These are phyloP conservation scores for Schwanniomyces sp. DNA, from an alignment of 805 yeast genomes.

Conservation along the genomic window DNA sequence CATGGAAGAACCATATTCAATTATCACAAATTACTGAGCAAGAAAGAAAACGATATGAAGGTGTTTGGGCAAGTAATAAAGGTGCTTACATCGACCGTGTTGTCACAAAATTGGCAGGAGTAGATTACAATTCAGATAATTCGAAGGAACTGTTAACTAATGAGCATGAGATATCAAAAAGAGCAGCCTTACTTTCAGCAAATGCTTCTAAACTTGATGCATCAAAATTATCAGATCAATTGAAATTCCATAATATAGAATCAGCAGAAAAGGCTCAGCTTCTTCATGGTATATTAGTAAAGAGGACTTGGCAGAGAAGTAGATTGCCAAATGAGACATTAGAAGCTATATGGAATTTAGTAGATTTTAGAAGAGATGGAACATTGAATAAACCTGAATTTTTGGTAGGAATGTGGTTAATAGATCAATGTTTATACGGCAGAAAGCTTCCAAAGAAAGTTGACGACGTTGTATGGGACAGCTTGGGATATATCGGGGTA, in stretches of 20 bases:
- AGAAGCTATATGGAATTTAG: constrained; percentile 67
- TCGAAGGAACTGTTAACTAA: constrained; percentile 9
- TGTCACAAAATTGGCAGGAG: constrained; percentile 28
- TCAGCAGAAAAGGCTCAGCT: constrained; percentile 27
- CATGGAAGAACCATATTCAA: constrained; percentile 86
- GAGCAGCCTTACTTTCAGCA: constrained; percentile 38
- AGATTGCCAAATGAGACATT: constrained; percentile 60
- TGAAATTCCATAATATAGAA: constrained; percentile 30
- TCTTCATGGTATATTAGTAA: constrained; percentile 64
- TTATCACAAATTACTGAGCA: constrained; percentile 49
- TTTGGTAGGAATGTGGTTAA: constrained; percentile 96
- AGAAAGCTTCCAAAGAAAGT: constrained; percentile 78
- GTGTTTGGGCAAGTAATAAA: constrained; percentile 88
- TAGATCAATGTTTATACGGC: constrained; percentile 94
- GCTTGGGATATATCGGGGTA: constrained; percentile 56
- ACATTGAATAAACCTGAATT: constrained; percentile 78
- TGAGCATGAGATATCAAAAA: constrained; percentile 18
- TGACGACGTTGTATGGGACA: constrained; percentile 74
- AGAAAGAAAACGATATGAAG: constrained; percentile 88
- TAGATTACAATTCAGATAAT: constrained; percentile 21
- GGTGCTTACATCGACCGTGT: constrained; percentile 55
- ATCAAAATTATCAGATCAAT: constrained; percentile 16
- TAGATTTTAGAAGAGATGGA: constrained; percentile 68
- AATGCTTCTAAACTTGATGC: constrained; percentile 19
- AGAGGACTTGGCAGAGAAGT: constrained; percentile 80